Evolutionary conservation across 768 basidiomycete genomes (phyloP), one percentile per base, ranked within the genome.

Genomic region (Jaapia argillacea): DNA sequence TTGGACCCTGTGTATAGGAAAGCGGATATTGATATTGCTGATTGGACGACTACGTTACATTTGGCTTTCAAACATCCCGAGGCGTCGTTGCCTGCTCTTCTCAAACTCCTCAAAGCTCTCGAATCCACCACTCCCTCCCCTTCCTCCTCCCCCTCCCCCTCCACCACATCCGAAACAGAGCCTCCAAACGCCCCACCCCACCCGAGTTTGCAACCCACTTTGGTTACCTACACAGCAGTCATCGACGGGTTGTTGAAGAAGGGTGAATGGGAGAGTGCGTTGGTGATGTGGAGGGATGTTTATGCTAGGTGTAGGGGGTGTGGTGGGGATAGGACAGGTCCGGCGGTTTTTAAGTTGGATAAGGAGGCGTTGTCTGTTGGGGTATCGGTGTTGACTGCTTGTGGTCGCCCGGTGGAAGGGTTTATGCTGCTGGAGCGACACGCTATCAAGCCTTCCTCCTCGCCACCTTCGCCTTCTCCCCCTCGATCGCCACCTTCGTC

Each of bases 211-310:
- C 60, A 57, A 22, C 68, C 72, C 0, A 73, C 66, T 2, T 58
- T 67, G 10, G 69, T 62, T 0, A 69, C 77, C 0, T 72, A 78
- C 51, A 78, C 75, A 16, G 58, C 75, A 23, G 58, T 78, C 45
- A 65, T 84, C 31, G 69, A 69, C 24, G 79, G 72, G 1, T 59
- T 83, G 5, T 49, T 79, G 10, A 58, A 60, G 7, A 71, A 72
- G 38, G 49, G 60, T 22, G 65, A 67, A 12, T 59, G 57, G 43
- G 40, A 53, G 5, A 54, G 61, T 2, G 79, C 81, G 0, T 52
- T 66, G 27, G 49, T 50, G 1, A 58, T 67, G 21, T 79, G 74
- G 74, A 53, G 62, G 22, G 58, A 62, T 38, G 63, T 77, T 7
- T 37, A 61, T 3, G 55, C 56, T 12, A 56, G 59, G 3, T n/a